phyloP scores from a whole-genome alignment of 306 rosid genomes.

The Lathyrus oleraceus region DNA sequence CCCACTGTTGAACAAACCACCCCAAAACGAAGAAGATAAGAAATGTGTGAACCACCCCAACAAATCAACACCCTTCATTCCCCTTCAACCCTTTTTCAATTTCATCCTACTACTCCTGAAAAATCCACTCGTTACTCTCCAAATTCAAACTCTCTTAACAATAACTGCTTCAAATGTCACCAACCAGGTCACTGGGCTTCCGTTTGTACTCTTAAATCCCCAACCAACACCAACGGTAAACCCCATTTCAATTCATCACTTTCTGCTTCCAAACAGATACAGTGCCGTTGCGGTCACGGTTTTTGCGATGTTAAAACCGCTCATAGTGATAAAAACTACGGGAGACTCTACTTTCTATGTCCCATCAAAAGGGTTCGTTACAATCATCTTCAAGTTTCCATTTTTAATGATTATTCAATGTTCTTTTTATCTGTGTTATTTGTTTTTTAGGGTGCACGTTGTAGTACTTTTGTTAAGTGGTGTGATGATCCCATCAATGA shows the following conservation, averaged over 20 bases:
- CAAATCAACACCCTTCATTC: background rate
- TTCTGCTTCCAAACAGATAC: background rate
- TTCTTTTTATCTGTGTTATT: background rate
- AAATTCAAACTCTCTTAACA: too few relatives aligned
- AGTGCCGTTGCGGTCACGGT: slow-evolving; percentile 46
- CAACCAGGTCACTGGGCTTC: background rate
- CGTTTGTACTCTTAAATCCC: background rate
- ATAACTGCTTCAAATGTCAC: background rate
- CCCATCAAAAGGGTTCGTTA: slow-evolving; percentile 47
- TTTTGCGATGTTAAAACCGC: slow-evolving; percentile 22
- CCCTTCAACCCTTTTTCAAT: background rate
- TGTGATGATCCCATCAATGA: slow-evolving; percentile 27
- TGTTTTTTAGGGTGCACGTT: slow-evolving; percentile 34
- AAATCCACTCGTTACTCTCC: background rate
- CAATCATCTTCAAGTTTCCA: background rate
- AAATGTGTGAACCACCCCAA: background rate
- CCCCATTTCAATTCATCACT: background rate
- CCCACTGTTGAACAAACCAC: background rate
- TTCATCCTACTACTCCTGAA: background rate
- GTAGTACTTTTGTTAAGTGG: slow-evolving; percentile 4
- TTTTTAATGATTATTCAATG: background rate
- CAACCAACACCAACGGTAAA: background rate
- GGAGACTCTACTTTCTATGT: slow-evolving; percentile 39
- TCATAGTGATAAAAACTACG: background rate
- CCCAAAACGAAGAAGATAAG: background rate